Conservation (phyloP, 2,329 filamentous ascomycete genomes). For the Zymoseptoria crescenta region DNA sequence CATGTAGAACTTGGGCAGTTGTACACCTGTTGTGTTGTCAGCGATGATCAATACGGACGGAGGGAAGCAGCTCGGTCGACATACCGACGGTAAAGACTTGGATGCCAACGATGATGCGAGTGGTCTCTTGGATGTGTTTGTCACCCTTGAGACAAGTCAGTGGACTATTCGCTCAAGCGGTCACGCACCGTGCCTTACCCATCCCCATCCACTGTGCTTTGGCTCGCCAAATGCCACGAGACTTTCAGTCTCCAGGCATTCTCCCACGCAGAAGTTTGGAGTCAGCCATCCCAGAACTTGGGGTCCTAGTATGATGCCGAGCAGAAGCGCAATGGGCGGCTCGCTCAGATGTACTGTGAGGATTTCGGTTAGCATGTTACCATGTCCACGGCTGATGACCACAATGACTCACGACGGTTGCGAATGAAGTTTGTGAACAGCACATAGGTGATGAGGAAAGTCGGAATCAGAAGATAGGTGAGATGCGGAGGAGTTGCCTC, state of each 20-base stretch:
- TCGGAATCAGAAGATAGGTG: constrained; percentile 38
- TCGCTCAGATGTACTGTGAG: constrained; percentile 40
- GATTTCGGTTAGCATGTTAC: neutral
- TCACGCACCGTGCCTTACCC: constrained; percentile 17
- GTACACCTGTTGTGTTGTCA: constrained; percentile 17
- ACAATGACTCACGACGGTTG: constrained; percentile 28
- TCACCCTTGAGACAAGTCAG: constrained; percentile 24
- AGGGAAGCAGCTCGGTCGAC: neutral
- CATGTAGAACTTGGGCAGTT: constrained; percentile 40
- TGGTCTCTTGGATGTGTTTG: constrained; percentile 34
- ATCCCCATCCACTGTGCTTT: constrained; percentile 32
- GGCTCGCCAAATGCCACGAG: neutral
- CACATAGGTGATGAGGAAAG: constrained; percentile 40
- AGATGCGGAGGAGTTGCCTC: constrained; percentile 41
- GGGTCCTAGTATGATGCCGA: constrained; percentile 40
- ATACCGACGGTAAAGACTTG: constrained; percentile 31
- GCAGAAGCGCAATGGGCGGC: constrained; percentile 40
- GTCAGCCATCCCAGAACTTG: constrained; percentile 32
- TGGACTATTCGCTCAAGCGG: neutral
- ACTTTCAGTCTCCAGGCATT: constrained; percentile 2
- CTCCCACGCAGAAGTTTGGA: constrained; percentile 32
- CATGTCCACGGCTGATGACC: neutral
- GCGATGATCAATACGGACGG: neutral
- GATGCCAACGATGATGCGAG: constrained; percentile 41
- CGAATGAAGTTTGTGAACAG: constrained; percentile 41